Evolutionary conservation across 2,329 filamentous ascomycete genomes (phyloP), one percentile per base, ranked within the genome.

Genomic region (Colletotrichum falcatum): DNA sequence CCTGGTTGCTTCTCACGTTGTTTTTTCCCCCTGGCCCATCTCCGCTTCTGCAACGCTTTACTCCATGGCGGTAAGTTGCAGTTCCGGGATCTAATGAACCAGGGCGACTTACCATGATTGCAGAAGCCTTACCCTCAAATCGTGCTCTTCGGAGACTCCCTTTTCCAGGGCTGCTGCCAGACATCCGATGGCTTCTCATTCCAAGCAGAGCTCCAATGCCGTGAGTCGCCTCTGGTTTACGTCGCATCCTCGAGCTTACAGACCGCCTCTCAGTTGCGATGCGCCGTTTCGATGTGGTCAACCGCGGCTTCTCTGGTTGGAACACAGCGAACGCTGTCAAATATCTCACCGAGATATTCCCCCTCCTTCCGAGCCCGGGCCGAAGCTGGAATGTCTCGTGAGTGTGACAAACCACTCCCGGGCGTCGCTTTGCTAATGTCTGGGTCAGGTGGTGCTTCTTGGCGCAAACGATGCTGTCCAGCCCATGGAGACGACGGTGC

Each of bases 391-490:
- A 68, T 91, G 93, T 75, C 80, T 95, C 73, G 91, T 93, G 79
- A 76, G 86, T 48, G 28, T 35, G 23, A 49, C 63, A 20, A 20
- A 30, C 39, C 23, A 6, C 61, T 44, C 12, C 9, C 30, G 16
- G 42, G 20, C 2, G n/a, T 3, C 30, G 54, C 54, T 16, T 11
- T 23, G n/a, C 20, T 46, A 20, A 61, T n/a, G n/a, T 8, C 23
- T 11, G 51, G 30, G 37, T 26, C 33, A 71, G 65, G 44, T 92
- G 48, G 82, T 97, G 69, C 91, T 97, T 74, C 90, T 98, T 71
- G 96, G 96, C 23, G 94, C 96, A 75, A 98, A 99, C 78, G 96
- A 98, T 80, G 91, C 95, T 4, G 90, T 90, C 65, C 80, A 97
- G 4, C 87, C 89, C 4, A 83, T 88, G 46, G 84, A 87, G 5